phyloP scores from a whole-genome alignment of 805 yeast genomes.

The Kuraishia cidri region DNA sequence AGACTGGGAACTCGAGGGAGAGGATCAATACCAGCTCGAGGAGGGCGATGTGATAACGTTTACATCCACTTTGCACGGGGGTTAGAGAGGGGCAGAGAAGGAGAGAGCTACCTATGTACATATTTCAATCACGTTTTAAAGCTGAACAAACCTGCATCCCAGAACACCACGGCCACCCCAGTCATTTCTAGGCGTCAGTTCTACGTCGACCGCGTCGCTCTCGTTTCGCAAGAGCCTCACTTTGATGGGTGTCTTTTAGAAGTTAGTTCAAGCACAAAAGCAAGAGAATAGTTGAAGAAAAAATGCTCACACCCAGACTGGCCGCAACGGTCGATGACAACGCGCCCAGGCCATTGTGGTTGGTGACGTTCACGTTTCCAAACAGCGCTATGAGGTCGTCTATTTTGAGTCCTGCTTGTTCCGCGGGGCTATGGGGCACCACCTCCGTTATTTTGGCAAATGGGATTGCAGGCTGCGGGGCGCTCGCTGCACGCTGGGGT shows the following conservation, averaged over 20 bases:
- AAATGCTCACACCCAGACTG: conserved; percentile 22
- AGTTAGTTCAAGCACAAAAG: no score
- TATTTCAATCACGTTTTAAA: conserved; percentile 16
- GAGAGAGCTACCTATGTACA: no score
- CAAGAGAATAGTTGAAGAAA: no score
- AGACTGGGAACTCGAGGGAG: conserved; percentile 95
- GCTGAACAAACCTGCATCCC: conserved; percentile 51
- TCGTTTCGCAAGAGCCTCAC: conserved; percentile 14
- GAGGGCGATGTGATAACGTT: conserved; percentile 73
- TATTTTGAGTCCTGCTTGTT: conserved; percentile 27
- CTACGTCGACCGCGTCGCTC: conserved; percentile 21
- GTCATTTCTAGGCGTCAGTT: conserved; percentile 33
- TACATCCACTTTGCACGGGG: conserved; percentile 94
- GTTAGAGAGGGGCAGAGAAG: no score
- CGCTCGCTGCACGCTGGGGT: no score
- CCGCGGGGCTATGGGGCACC: conserved; percentile 47
- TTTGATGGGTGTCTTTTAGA: conserved; percentile 8
- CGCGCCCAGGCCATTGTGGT: conserved; percentile 38
- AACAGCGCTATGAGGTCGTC: conserved; percentile 49
- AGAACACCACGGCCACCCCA: conserved; percentile 68
- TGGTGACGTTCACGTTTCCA: conserved; percentile 45
- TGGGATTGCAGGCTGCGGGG: conserved; percentile 23
- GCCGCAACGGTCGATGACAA: conserved; percentile 34
- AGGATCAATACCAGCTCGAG: conserved; percentile 71
- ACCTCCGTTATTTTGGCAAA: conserved; percentile 50